Base-by-base conservation (phyloP, 352 stramenopile species). In the Phytophthora crassamura region DNA sequence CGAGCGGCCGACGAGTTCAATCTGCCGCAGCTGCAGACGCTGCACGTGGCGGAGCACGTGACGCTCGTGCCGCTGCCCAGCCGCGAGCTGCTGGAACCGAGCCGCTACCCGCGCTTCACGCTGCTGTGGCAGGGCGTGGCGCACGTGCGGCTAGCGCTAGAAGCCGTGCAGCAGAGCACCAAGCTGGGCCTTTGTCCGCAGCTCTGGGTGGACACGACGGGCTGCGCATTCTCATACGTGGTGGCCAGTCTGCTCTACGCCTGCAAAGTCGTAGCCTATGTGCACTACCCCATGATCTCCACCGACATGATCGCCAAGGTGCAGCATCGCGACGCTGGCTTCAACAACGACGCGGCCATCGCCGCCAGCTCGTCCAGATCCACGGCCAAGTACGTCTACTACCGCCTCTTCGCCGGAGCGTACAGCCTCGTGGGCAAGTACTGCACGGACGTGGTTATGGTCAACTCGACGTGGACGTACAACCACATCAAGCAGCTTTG, bases 261-360 rank as follows among this genome's bases (percentile, higher is more conserved):
- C 2, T 97, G 86, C 50, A 86, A 64, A 1, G 87, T 99, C 33
- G 82, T 92, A 3, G 86, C 96, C 43, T 99, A 99, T 86, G 96
- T 98, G 25, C 98, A 99, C 84, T 99, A 99, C 84, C 98, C 98
- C 7, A 99, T 98, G 57, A 99, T 99, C 67, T 99, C 91, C 47
- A 98, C 93, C 33, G 97, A 99, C 67, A 99, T 99, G 98, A 92
- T 99, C 34, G 62, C 72, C 34, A 84, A 96, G 35, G 97, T 99
- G 6, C 90, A 89, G 63, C 81, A 98, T 54, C 91, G 93, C 35
- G 71, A 88, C 35, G 74, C 93, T 5, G 84, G 87, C 12, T 99
- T 99, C 75, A 99, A 99, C 80, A 99, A 99, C 71, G 65, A 92
- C 43, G 47, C 79, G 10, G 59, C 77, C 7, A 93, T 99, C 30